These are phyloP conservation scores for Trichoderma sp. DNA, from an alignment of 2,329 filamentous ascomycete genomes.

Conservation along the genomic window DNA sequence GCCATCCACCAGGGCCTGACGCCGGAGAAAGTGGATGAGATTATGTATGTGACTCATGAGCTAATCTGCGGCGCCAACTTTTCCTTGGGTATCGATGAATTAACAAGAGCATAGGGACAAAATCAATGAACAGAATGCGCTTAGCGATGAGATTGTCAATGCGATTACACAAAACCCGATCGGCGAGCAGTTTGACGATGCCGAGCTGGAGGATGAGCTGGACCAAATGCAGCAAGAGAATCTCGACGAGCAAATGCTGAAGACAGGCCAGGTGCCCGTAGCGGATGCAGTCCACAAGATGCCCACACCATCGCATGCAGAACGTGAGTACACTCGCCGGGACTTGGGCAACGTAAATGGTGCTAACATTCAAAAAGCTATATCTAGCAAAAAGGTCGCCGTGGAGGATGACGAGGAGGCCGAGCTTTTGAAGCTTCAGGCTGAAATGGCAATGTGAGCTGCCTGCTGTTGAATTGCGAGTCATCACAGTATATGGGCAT, in stretches of 20 bases:
- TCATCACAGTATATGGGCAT: conserved; percentile 6
- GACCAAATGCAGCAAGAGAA: conserved; percentile 87
- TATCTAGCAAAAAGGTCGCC: conserved; percentile 47
- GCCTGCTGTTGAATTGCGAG: not conserved
- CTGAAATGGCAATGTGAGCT: conserved; percentile 93
- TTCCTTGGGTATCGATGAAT: conserved; percentile 27
- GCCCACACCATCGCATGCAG: conserved; percentile 73
- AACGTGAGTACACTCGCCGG: conserved; percentile 63
- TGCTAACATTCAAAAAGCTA: conserved; percentile 35
- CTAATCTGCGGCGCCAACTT: not conserved
- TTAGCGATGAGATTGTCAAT: conserved; percentile 89
- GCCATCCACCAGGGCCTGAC: conserved; percentile 88
- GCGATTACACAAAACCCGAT: conserved; percentile 76
- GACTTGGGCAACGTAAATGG: not conserved
- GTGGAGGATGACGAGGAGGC: conserved; percentile 92
- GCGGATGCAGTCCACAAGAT: conserved; percentile 76
- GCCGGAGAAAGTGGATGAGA: conserved; percentile 91
- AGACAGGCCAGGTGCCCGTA: conserved; percentile 83
- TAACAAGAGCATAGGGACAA: conserved; percentile 68
- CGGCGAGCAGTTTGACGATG: conserved; percentile 77
- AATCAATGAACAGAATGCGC: conserved; percentile 86
- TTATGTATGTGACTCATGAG: conserved; percentile 69
- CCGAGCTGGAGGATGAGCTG: conserved; percentile 83
- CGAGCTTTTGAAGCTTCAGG: conserved; percentile 88
- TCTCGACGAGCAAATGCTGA: conserved; percentile 91